Conservation (phyloP, 1,139 yeast species). For the Taphrina communis region DNA sequence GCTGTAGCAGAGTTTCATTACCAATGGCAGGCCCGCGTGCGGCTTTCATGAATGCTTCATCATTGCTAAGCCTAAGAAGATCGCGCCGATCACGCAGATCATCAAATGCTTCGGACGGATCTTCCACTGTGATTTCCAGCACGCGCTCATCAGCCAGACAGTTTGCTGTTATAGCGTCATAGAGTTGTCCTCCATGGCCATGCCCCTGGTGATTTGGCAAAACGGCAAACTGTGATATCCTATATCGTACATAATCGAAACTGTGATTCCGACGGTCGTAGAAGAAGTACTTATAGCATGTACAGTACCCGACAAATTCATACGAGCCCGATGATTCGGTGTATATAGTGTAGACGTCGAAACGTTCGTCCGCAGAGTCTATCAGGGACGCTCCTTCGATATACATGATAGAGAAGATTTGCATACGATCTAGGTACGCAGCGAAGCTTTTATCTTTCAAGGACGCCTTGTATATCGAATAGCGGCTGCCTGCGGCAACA, state of each 20-base stretch:
- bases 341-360: constrained; percentile 64
- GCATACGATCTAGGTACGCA: constrained; percentile 62
- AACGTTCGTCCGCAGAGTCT: constrained; percentile 71
- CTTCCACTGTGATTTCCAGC: constrained; percentile 87
- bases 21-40: constrained; percentile 49
- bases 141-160: constrained; percentile 65
- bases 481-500: constrained; percentile 52
- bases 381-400: constrained; percentile 95
- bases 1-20: constrained; percentile 58
- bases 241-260: constrained; percentile 57
- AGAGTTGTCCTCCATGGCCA: constrained; percentile 70
- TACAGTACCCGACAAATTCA: constrained; percentile 74
- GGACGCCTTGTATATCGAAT: constrained; percentile 52
- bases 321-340: constrained; percentile 44
- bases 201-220: constrained; percentile 80
- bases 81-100: constrained; percentile 87
- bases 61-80: constrained; percentile 52
- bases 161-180: constrained; percentile 59
- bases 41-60: not conserved
- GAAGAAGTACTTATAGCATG: constrained; percentile 84
- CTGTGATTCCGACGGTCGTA: constrained; percentile 52
- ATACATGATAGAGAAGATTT: constrained; percentile 76
- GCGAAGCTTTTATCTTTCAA: constrained; percentile 47
- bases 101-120: constrained; percentile 92
- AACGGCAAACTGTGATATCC: constrained; percentile 85